Percentiles rank a stretch among this genome's conserved stretches.
Conservation (phyloP, 768 basidiomycete genomes). For the Leccinum olivaceopallidum region DNA sequence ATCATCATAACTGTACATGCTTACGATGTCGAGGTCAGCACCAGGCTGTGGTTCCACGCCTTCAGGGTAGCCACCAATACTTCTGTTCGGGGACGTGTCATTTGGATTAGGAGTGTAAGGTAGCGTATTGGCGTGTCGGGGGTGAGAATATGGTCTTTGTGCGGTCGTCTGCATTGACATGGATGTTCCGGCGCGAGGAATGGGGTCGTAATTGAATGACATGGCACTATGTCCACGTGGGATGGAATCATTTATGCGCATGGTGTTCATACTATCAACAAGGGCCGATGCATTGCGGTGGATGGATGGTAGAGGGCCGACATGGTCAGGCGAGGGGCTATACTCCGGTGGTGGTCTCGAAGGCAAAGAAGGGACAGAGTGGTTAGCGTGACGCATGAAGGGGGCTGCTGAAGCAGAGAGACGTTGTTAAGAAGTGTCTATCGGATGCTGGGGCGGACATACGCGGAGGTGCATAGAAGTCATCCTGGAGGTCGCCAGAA, state of each 20-base stretch:
- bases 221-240: conserved; percentile 32
- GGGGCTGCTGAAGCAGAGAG: conserved; percentile 16
- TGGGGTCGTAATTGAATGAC: conserved; percentile 41
- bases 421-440: conserved; percentile 10
- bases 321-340: conserved; percentile 26
- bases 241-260: conserved; percentile 50
- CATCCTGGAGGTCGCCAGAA: conserved; percentile 9
- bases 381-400: conserved; percentile 47
- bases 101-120: conserved; percentile 32
- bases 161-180: conserved; percentile 47
- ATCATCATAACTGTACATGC: conserved; percentile 42
- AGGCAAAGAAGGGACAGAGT: conserved; percentile 48
- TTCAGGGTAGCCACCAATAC: conserved; percentile 30
- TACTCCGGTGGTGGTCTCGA: conserved; percentile 38
- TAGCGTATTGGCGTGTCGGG: conserved; percentile 44
- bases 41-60: conserved; percentile 24
- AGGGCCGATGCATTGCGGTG: conserved; percentile 43
- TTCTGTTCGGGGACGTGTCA: conserved; percentile 23
- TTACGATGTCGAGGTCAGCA: conserved; percentile 38
- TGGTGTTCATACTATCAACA: conserved; percentile 52
- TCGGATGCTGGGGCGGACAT: conserved; percentile 10
- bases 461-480: conserved; percentile 26
- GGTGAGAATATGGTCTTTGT: conserved; percentile 34
- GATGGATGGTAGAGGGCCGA: conserved; percentile 37
- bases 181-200: conserved; percentile 57